Base-by-base conservation (phyloP, 225 moss, liverwort and hornwort genomes). In the Bryum argenteum region DNA sequence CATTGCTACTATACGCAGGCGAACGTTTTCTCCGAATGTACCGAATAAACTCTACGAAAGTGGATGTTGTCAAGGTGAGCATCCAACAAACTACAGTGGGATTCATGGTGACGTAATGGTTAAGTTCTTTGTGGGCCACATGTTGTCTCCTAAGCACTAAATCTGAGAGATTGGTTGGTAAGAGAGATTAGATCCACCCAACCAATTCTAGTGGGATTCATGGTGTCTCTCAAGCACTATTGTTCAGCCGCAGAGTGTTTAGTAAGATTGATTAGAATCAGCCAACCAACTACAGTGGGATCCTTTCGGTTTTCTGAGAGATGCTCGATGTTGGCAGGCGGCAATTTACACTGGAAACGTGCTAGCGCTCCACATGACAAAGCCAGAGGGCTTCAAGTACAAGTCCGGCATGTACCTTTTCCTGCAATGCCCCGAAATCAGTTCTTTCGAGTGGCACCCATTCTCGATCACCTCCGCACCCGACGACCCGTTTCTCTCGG, bases 381-480 rank as follows among this genome's bases (percentile, higher is more conserved):
- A 98, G 33, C 98, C 98, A 1, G 77, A 87, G 15, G 82, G 79
- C n/a, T 98, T 98, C 74, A 91, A 74, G 72, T 98, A 94, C 78
- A 98, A 98, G 76, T 91, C 91, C 57, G 98, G 98, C 44, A 98
- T 98, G 98, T 98, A 98, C 76, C 81, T 98, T 65, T 98, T 91
- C 78, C 71, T 98, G 53, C 94, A 98, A 76, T 98, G 98, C 37
- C 88, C 98, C 0, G 91, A 94, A 54, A 92, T 98, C 11, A 84
- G 91, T 0, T n/a, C n/a, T n/a, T 98, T 98, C 67, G 98, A 98
- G 74, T 98, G 98, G 97, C 98, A 98, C 75, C 98, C 98, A 7
- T 98, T 98, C 68, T 98, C 98, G 10, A 98, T 98, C 65, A 98
- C 98, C 4, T 98, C 98, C 26, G 91, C 98, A 9, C 98, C 94